Base-by-base conservation (phyloP, 2,329 filamentous ascomycete species). In the Bisporella sp. region DNA sequence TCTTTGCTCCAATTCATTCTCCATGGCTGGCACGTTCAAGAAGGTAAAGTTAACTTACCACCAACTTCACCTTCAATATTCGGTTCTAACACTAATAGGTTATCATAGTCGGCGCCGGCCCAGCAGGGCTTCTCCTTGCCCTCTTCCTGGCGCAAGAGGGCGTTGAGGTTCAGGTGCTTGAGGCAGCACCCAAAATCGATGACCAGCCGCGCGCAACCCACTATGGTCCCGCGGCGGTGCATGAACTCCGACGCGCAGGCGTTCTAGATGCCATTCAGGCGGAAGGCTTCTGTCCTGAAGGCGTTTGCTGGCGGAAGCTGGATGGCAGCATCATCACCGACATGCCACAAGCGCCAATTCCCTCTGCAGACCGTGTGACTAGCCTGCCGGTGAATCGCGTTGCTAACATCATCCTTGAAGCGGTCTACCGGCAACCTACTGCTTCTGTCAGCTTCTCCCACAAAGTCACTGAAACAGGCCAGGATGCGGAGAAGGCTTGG, bases 181-280 rank as follows among this genome's bases (percentile, higher is more conserved):
- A 39, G n/a, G 41, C 41, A n/a, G 70, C 73, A 4, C 62, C 70
- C 31, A 66, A 74, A 50, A 70, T 83, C 42, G 77, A 82, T 66
- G 69, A 75, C 50, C 78, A 79, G 53, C 81, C 81, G 1, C 77
- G 81, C 21, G 81, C 81, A 6, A 77, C 79, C 3, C 77, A 82
- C 63, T 83, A 82, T 62, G 77, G 75, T 5, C 71, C 76, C 0
- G 71, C 78, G 1, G 78, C 78, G 1, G 73, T 78, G 39, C 74
- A 75, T 41, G 79, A 82, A 54, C 71, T 84, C 47, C 62, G 69
- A 43, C 73, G 78, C 21, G 80, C 80, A 0, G 80, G 80, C 0
- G 72, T 84, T 9, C 64, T 82, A 28, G 72, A 74, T 21, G 70
- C 74, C 55, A 66, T 75, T 13, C 68, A 66, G 31, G 61, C 64